Percentiles rank a stretch among this genome's conserved stretches.
These are phyloP conservation scores for Murraya koenigii DNA, from an alignment of 345 rosid species.

Conservation along the genomic window DNA sequence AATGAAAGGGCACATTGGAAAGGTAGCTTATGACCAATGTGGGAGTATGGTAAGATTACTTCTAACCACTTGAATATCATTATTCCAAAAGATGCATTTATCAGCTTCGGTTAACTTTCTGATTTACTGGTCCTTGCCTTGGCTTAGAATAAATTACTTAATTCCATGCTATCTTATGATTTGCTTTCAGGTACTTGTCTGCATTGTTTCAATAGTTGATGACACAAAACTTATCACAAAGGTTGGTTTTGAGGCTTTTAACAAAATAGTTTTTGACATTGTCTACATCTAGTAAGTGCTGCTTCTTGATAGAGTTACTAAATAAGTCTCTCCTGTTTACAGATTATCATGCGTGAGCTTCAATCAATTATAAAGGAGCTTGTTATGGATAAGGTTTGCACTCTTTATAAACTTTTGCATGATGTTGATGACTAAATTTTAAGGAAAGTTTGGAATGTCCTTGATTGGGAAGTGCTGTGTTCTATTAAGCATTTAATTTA, in stretches of 20 bases:
- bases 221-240: constrained; percentile 87
- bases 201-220: constrained; percentile 71
- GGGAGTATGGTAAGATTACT: constrained; percentile 65
- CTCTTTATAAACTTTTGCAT: constrained; percentile 6
- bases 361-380: constrained; percentile 57
- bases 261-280: background rate
- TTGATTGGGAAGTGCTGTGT: constrained; percentile 1
- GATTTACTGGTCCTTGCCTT: background rate
- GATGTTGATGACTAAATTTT: background rate
- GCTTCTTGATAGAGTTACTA: constrained; percentile 12
- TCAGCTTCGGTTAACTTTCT: background rate
- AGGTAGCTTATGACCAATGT: constrained; percentile 68
- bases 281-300: constrained; percentile 2
- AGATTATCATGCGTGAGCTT: constrained; percentile 80
- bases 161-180: constrained; percentile 10
- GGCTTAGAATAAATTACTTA: background rate
- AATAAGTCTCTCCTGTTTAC: constrained; percentile 31
- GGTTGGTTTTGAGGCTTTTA: constrained; percentile 41
- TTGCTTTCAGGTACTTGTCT: constrained; percentile 65
- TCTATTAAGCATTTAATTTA: background rate
- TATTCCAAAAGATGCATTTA: background rate
- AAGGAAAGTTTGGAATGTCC: background rate
- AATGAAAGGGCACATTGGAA: constrained; percentile 65
- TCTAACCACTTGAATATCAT: background rate
- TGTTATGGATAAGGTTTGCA: constrained; percentile 70